Evolutionary conservation across 305 asterid genomes (phyloP), one percentile per base, ranked within the genome.

Genomic region (Fraxinus albicans): DNA sequence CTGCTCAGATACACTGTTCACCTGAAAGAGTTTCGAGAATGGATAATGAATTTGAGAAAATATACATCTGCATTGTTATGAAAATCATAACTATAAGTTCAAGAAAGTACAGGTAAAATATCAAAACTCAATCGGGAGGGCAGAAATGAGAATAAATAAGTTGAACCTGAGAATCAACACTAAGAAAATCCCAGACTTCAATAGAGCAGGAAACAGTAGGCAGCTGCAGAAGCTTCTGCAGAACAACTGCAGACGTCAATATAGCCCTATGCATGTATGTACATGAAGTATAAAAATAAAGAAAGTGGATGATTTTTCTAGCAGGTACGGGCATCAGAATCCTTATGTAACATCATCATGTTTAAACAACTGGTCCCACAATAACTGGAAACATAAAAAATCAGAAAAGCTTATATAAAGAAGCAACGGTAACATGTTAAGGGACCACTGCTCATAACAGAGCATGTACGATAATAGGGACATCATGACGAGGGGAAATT

Each of bases 131-230:
- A 63, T 73, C 74, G 73, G 55, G 25, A 47, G 27, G 80, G 72
- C 34, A 76, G 73, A 81, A 69, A 33, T 34, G 78, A 84, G 82
- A 70, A 29, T 76, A 80, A 80, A 80, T 73, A 81, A 73, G 74
- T 86, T 84, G 81, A 83, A 94, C 98, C 99, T 96, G 99, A 89
- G 99, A 96, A 91, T 96, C 99, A 77, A 96, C 97, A 81, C 97
- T 96, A 76, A 94, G 98, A 88, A 96, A 96, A 91, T 96, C 98
- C 99, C 99, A 96, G 81, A 95, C 96, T 91, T 96, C 99, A 81
- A 96, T 93, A 44, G 98, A 92, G 86, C 93, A 85, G 72, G 98
- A 96, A 89, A 95, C 90, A 83, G 93, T 88, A 9, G 98, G 97
- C 82, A 95, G 93, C 91, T 89, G 97, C 92, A 96, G 88, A 88